Evolutionary conservation across 352 stramenopile species (phyloP), one percentile per base, ranked within the genome.

Genomic region (Phytophthora vignae): DNA sequence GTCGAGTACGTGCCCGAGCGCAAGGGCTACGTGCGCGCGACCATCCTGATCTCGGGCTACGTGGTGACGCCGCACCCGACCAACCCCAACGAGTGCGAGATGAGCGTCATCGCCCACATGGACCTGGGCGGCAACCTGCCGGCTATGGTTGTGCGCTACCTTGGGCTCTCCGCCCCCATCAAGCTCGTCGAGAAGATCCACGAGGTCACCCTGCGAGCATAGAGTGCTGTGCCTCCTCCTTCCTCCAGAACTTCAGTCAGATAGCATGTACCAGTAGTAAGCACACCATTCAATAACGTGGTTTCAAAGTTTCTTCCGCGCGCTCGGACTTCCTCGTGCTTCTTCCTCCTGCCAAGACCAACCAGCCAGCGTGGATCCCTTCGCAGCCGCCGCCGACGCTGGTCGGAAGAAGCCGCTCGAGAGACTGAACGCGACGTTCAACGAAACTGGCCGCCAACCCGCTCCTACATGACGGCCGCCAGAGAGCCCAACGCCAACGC

Each of bases 181-280:
- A 94, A 95, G 76, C 75, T 95, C 15, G 73, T 95, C n/a, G 83
- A 93, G 59, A 90, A 91, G 79, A 85, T 95, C 38, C 69, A 77
- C 52, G 69, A 85, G 55, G 71, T 87, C 56, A 82, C 68, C 0
- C 40, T 75, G 58, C 55, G 56, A 29, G 62, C 71, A 71, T 82
- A 82, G 68, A 59, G 17, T 7, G 11, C 22, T n/a, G 25, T 14
- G 33, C 33, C 33, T 40, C 33, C 12, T 67, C 63, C 56, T 40
- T 67, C 63, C 56, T 66, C 55, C 55, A 75, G 50, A 61, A 60
- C 40, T 40, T 50, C 40, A 69, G 48, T 72, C 64, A 64, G 53
- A 76, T 76, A 76, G 64, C 14, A 65, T 76, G 69, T 76, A 76
- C 57, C 53, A 76, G 40, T 76, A 76, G 55, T 62, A 68, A 73